Evolutionary conservation across 176 grass and related monocot genomes (phyloP), one percentile per base, ranked within the genome.

Genomic region (Bolboschoenus planiculmis): DNA sequence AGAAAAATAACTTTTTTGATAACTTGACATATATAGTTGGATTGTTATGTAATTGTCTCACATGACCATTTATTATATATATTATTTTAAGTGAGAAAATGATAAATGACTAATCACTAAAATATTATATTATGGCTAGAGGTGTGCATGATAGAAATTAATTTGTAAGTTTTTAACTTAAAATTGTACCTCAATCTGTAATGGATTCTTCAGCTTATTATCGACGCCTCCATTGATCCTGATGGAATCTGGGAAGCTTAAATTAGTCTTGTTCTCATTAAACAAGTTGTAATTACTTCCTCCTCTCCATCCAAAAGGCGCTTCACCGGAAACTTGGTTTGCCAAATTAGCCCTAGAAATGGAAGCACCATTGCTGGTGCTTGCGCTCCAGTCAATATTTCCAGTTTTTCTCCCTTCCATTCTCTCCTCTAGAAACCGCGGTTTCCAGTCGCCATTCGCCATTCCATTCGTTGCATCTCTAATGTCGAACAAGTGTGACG

Each of bases 401-500:
- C 46, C 78, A 26, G 56, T 53, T 7, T 78, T 83, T 36, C 55
- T 88, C 30, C 16, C 85, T 11, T 88, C 85, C 50, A 80, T 78
- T 57, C 79, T 94, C 46, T 82, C 76, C 56, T 89, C 83, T 27
- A 75, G 20, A 42, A 72, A 73, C 37, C 50, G 81, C 0, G 62
- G 47, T 24, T 65, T 50, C 40, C 74, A 54, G 30, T 76, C 23
- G 30, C 56, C 46, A 60, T 35, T 24, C n/a, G 81, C 2, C 3
- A 37, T 65, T 15, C 84, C 42, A 34, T 72, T 71, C 55, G 86
- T 79, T 31, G 64, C 82, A 34, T 90, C 82, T 78, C 87, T 81
- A 35, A 86, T 87, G 42, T 93, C 87, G n/a, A 88, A 88, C 82
- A 85, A 42, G 36, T 89, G 87, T 1, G 83, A 78, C 5, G 86